phyloP scores from a whole-genome alignment of 1,139 yeast species.

The Geotrichum europaeum region DNA sequence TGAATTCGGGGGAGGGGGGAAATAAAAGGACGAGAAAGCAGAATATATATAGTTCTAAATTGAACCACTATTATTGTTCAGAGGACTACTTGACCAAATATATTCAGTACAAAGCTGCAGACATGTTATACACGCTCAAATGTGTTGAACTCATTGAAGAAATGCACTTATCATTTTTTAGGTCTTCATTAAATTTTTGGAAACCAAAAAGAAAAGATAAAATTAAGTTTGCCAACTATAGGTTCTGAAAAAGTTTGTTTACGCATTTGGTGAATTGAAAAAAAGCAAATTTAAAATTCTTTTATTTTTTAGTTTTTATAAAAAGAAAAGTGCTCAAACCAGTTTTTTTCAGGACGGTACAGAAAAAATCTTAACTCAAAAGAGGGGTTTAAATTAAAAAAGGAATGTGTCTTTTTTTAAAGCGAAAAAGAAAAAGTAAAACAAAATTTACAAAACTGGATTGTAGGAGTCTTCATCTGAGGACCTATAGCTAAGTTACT shows the following conservation, averaged over 20 bases:
- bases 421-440: not conserved
- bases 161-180: not conserved
- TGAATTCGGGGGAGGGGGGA: not conserved
- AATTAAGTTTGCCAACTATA: not conserved
- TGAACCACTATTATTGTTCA: not conserved
- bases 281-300: not conserved
- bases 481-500: not conserved
- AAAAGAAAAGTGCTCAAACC: not conserved
- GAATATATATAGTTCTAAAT: not conserved
- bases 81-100: not conserved
- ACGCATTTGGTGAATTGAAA: not conserved
- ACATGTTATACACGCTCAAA: not conserved
- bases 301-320: not conserved
- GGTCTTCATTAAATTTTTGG: not conserved
- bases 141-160: not conserved
- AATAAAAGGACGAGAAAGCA: not conserved
- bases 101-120: not conserved
- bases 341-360: not conserved
- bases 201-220: not conserved
- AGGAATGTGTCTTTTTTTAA: not conserved
- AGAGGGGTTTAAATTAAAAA: not conserved
- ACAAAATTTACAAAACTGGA: not conserved
- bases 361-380: not conserved
- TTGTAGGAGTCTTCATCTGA: not conserved
- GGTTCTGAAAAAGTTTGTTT: not conserved